phyloP scores from a whole-genome alignment of 371 early-diverging fungal genomes.

The Rhizopus arrhizus region DNA sequence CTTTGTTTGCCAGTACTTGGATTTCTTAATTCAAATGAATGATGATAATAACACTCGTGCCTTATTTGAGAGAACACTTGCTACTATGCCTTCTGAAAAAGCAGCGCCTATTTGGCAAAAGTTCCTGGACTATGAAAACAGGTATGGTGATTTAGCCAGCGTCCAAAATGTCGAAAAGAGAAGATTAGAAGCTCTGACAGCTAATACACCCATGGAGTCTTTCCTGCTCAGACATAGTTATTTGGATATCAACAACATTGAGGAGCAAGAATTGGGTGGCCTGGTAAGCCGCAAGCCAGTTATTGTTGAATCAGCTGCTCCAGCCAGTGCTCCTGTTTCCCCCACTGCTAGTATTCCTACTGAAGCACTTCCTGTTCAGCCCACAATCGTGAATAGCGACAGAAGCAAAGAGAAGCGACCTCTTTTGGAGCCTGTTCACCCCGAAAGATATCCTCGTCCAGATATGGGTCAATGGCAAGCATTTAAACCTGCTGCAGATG shows the following conservation, averaged over 20 bases:
- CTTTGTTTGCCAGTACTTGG: constrained; percentile 81
- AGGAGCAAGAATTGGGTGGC: constrained; percentile 58
- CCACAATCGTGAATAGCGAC: constrained; percentile 5
- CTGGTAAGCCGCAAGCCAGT: constrained; percentile 5
- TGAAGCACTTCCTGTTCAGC: constrained; percentile 2
- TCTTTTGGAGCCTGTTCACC: constrained; percentile 70
- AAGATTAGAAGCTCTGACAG: constrained; percentile 66
- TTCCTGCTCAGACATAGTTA: constrained; percentile 70
- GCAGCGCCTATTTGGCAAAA: constrained; percentile 78
- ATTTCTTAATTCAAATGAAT: constrained; percentile 84
- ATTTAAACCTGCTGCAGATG: constrained; percentile 62
- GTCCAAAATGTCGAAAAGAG: constrained; percentile 80
- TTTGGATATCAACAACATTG: constrained; percentile 61
- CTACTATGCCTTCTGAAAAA: constrained; percentile 72
- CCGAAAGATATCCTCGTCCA: constrained; percentile 76
- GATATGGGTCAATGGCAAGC: constrained; percentile 76
- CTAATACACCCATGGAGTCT: constrained; percentile 48
- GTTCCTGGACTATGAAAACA: constrained; percentile 83
- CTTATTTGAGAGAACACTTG: constrained; percentile 80
- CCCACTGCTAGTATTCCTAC: constrained; percentile 7
- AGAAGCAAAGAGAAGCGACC: constrained; percentile 45
- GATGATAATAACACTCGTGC: constrained; percentile 93
- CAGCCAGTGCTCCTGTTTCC: constrained; percentile 1
- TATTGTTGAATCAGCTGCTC: constrained; percentile 5
- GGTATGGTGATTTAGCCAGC: constrained; percentile 82